Percentiles rank a stretch among this genome's conserved stretches.
Evolutionary conservation across 2,329 filamentous ascomycete species (phyloP).

Genomic region (Alternaria metachromatica): DNA sequence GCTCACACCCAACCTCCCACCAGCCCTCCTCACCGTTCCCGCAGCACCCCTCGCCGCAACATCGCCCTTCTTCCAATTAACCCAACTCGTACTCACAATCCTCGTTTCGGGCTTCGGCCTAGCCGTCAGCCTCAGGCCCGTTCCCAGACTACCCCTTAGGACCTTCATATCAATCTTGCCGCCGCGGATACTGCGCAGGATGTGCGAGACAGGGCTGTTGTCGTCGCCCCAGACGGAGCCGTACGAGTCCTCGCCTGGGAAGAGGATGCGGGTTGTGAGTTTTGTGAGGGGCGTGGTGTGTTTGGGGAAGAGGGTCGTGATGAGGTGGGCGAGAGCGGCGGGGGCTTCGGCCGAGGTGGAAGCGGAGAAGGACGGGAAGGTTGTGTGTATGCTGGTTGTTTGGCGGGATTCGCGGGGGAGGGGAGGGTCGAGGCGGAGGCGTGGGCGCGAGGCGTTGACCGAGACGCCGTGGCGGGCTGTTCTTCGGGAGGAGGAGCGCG

Average conservation of each 20-base stretch:
- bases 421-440: slow-evolving; percentile 24
- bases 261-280: slow-evolving; percentile 51
- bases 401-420: neutral
- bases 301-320: slow-evolving; percentile 41
- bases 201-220: slow-evolving; percentile 44
- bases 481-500: neutral
- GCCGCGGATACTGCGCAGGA: slow-evolving; percentile 46
- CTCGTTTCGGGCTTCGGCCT: slow-evolving; percentile 22
- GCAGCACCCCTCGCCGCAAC: neutral
- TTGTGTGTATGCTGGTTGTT: neutral
- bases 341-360: slow-evolving; percentile 26
- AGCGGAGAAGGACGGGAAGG: slow-evolving; percentile 22
- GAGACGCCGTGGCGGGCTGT: slow-evolving; percentile 2
- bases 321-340: slow-evolving; percentile 40
- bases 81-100: slow-evolving; percentile 34
- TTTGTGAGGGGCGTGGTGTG: slow-evolving; percentile 27
- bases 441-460: slow-evolving; percentile 17
- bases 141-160: slow-evolving; percentile 21
- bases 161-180: slow-evolving; percentile 45
- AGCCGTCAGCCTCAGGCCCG: slow-evolving; percentile 20
- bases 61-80: slow-evolving; percentile 26
- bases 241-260: slow-evolving; percentile 48
- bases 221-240: slow-evolving; percentile 50
- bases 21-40: slow-evolving; percentile 1
- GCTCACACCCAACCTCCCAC: neutral